phyloP scores from a whole-genome alignment of 768 basidiomycete genomes.

The Tulasnella sp. region DNA sequence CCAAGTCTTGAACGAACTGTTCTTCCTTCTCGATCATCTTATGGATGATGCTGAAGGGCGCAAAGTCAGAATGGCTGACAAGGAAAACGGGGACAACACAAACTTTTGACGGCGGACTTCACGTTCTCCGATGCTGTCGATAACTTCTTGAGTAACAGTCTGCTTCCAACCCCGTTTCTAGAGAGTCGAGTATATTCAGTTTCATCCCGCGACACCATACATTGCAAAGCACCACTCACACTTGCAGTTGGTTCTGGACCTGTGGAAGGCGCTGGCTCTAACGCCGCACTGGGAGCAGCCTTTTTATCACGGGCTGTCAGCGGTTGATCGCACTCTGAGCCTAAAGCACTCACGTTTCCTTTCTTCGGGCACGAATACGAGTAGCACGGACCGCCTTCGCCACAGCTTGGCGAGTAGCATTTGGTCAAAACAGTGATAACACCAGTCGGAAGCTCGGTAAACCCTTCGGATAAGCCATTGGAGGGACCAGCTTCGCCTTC shows the following conservation, averaged over 20 bases:
- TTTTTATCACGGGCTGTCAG: neutral
- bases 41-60: slow-evolving; percentile 48
- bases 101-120: slow-evolving; percentile 76
- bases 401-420: slow-evolving; percentile 83
- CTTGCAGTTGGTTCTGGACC: neutral
- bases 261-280: neutral
- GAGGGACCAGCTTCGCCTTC: slow-evolving; percentile 21
- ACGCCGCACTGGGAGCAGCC: neutral
- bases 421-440: slow-evolving; percentile 81
- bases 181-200: neutral
- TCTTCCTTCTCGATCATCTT: slow-evolving; percentile 83
- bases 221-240: neutral
- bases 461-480: slow-evolving; percentile 48
- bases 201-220: neutral
- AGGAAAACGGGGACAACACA: slow-evolving; percentile 13
- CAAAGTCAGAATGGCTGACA: neutral
- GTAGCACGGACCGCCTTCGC: slow-evolving; percentile 71
- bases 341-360: slow-evolving; percentile 10
- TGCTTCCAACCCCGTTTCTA: slow-evolving; percentile 41
- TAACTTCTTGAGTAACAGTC: slow-evolving; percentile 38
- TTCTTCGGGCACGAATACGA: slow-evolving; percentile 49
- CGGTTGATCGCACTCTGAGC: neutral
- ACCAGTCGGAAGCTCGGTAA: slow-evolving; percentile 68
- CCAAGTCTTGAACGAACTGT: slow-evolving; percentile 80
- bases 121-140: slow-evolving; percentile 51